Base-by-base conservation (phyloP, 2,329 filamentous ascomycete genomes). In the Colletotrichum karsti region DNA sequence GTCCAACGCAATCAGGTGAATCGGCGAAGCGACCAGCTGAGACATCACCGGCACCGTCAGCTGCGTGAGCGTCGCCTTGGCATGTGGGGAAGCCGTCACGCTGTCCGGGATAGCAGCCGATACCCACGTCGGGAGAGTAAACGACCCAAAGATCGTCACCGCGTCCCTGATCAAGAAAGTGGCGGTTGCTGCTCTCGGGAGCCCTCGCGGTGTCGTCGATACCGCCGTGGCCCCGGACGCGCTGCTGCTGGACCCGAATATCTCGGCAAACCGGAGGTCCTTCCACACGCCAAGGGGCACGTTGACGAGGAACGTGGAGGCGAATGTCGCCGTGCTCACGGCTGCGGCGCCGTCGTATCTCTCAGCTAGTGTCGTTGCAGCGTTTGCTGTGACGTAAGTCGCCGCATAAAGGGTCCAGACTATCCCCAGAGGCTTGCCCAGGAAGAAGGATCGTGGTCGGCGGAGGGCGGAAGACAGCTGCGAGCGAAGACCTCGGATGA, bases 81-180 rank as follows among this genome's bases (percentile, higher is more conserved):
- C 62, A 15, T 76, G 75, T 0, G 72, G 67, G 18, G 69, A 73
- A 0, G 71, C 63, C 0, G 71, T 71, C 1, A 77, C 4, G 24
- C 69, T 70, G 22, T 77, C 74, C 1, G 76, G 75, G 4, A 78
- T 73, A 1, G 71, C 60, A 1, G 62, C 65, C 0, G 77, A 74
- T 0, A 78, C 12, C 63, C 68, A 71, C 1, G 72, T 73, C 2
- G 76, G 75, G 63, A 78, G 71, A 0, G 74, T 75, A 15, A 78
- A 77, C 0, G 76, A 78, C 0, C 77, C 77, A 58, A 77, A 78
- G 20, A 78, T 76, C 0, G 76, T 78, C 18, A 78, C 68, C 1
- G 72, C 74, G 46, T 78, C 76, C 54, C 77, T 69, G 4, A 76
- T 58, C 0, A 78, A 65, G 6, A 78, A 78, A 0, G 75, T 70